Base-by-base conservation (phyloP, 441 rosid species). In the Erysimum cheiri region DNA sequence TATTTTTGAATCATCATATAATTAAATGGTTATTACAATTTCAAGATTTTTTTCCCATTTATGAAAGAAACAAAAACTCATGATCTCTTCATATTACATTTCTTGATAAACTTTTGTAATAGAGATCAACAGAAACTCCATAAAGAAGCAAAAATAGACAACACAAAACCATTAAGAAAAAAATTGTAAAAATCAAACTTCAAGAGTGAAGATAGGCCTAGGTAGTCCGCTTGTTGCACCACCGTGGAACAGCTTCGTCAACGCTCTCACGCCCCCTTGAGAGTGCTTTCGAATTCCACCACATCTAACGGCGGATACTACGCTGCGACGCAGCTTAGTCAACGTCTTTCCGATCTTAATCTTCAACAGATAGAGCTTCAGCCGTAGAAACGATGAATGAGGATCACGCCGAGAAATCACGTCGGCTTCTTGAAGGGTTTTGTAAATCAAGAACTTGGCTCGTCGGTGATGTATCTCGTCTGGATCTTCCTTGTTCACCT, bases 371-470 rank as follows among this genome's bases (percentile, higher is more conserved):
- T 84, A 78, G 28, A 89, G 35, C 76, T 83, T 86, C 67, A 88
- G 26, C 31, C 84, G 70, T 33, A 82, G n/a, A 69, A 84, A 84
- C 14, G 84, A 83, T 2, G 85, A 35, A 24, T 33, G 8, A 44
- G 54, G 36, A 73, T 83, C 68, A 78, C 70, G 64, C 41, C 63
- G 43, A 55, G 71, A 33, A 17, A 68, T 6, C n/a, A 49, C 28
- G 28, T 91, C 96, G 13, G 2, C 80, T 59, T 76, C 76, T 71
- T 83, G 82, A 41, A 89, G 60, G 5, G 67, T 84, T 71, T 86
- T 91, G 81, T 87, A 85, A 70, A 91, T 88, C 87, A 91, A 81
- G 82, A 91, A 93, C 79, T 87, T 95, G 26, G 96, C 92, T 80
- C 81, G 65, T 63, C 84, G 65, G 35, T 78, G 91, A 4, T 49